Conservation (phyloP, 164 flowering plant species). For the Tetracentron sinense region DNA sequence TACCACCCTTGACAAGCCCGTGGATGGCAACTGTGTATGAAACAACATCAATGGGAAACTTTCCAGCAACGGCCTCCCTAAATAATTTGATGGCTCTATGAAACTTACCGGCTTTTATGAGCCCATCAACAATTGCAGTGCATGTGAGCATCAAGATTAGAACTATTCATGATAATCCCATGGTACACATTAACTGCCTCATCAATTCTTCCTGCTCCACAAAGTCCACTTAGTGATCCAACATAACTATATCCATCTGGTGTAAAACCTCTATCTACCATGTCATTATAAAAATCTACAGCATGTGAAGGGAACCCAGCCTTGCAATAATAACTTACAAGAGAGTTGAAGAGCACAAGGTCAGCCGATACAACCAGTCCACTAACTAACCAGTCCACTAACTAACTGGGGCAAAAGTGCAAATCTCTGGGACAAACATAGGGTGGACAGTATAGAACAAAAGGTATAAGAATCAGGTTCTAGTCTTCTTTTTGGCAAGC, state of each 20-base stretch:
- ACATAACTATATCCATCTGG: constrained; percentile 51
- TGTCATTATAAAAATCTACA: constrained; percentile 39
- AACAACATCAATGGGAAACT: constrained; percentile 46
- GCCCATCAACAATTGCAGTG: constrained; percentile 45
- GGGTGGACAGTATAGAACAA: constrained; percentile 35
- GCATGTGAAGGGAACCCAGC: constrained; percentile 40
- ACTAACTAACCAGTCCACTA: constrained; percentile 20
- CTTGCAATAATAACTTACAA: constrained; percentile 43
- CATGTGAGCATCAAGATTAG: constrained; percentile 47
- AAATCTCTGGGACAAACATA: constrained; percentile 32
- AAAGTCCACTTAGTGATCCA: constrained; percentile 45
- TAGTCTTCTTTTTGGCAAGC: constrained; percentile 30
- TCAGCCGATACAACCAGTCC: constrained; percentile 34
- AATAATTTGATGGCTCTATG: constrained; percentile 40
- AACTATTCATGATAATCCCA: constrained; percentile 33
- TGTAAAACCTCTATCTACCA: constrained; percentile 40
- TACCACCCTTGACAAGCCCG: constrained; percentile 46
- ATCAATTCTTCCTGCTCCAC: constrained; percentile 37
- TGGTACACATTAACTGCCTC: constrained; percentile 47
- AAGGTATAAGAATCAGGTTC: constrained; percentile 56
- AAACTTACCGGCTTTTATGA: constrained; percentile 39
- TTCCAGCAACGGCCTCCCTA: constrained; percentile 30
- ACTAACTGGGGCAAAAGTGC: constrained; percentile 30
- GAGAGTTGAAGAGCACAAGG: constrained; percentile 45
- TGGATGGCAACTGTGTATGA: constrained; percentile 44